phyloP scores from a whole-genome alignment of 129 eudicot species.

The Lactuca saligna region DNA sequence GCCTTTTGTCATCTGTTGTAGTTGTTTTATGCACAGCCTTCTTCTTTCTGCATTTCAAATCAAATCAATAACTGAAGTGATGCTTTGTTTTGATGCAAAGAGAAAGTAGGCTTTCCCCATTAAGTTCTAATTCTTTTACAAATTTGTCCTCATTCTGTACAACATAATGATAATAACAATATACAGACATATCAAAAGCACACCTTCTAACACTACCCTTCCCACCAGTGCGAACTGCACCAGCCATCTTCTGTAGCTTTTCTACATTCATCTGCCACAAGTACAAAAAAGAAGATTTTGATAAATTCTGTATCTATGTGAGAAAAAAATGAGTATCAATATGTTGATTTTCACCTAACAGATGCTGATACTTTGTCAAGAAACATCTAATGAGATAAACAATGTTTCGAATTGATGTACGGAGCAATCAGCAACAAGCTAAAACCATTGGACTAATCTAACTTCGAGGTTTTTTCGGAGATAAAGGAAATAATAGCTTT shows the following conservation, averaged over 20 bases:
- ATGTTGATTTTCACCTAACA: slow-evolving; percentile 13
- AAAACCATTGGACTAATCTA: not conserved
- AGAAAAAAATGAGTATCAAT: not conserved
- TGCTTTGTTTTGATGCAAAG: not conserved
- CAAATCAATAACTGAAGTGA: not conserved
- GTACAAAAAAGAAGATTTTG: not conserved
- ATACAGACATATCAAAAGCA: not conserved
- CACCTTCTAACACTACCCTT: slow-evolving; percentile 82
- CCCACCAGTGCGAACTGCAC: slow-evolving; percentile 82
- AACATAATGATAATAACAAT: not conserved
- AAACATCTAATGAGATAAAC: not conserved
- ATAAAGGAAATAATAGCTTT: not conserved
- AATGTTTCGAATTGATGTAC: not conserved
- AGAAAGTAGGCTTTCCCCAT: no score
- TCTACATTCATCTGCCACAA: slow-evolving; percentile 71
- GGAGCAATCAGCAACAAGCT: no score
- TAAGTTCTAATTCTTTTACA: no score
- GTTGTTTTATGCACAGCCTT: slow-evolving; percentile 94
- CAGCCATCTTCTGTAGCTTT: slow-evolving; percentile 83
- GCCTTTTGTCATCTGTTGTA: slow-evolving; percentile 83
- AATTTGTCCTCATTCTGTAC: no score
- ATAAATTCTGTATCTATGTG: not conserved
- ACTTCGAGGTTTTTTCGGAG: not conserved
- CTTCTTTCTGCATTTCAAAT: slow-evolving; percentile 65
- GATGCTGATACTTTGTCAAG: not conserved